These are phyloP conservation scores for Sclerotinia borealis DNA, from an alignment of 2,329 filamentous ascomycete genomes.

Conservation along the genomic window DNA sequence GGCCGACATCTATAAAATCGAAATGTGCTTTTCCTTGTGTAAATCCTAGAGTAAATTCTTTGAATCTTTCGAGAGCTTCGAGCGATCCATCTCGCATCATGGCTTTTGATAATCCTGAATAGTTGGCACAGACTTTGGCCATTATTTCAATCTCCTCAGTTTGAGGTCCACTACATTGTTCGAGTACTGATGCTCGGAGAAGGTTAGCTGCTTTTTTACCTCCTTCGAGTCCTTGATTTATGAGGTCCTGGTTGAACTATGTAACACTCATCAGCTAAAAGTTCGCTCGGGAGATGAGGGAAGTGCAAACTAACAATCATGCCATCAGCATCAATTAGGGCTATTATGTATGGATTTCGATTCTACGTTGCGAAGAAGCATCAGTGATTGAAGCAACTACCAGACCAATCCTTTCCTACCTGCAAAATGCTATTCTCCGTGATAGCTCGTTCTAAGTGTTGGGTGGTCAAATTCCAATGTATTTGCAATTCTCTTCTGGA, in stretches of 20 bases:
- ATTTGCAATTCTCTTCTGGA: constrained; percentile 47
- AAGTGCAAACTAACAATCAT: constrained; percentile 43
- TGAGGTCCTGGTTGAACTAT: constrained; percentile 52
- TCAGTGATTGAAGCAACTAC: not conserved
- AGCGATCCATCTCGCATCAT: constrained; percentile 45
- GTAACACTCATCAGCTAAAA: constrained; percentile 15
- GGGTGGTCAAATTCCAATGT: constrained; percentile 38
- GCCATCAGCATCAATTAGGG: constrained; percentile 58
- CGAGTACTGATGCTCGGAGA: constrained; percentile 43
- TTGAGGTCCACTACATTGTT: constrained; percentile 39
- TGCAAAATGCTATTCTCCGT: constrained; percentile 41
- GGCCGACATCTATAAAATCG: constrained; percentile 58
- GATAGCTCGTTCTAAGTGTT: constrained; percentile 33
- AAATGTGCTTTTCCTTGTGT: constrained; percentile 53
- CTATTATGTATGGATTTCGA: constrained; percentile 52
- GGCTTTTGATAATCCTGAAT: constrained; percentile 44
- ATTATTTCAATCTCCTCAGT: constrained; percentile 47
- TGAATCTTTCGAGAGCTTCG: constrained; percentile 40
- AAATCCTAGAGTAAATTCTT: constrained; percentile 54
- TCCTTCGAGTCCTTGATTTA: constrained; percentile 45
- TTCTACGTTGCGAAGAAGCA: constrained; percentile 21
- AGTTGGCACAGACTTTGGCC: constrained; percentile 50
- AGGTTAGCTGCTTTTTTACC: constrained; percentile 37
- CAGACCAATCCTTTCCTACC: constrained; percentile 34
- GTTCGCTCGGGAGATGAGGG: constrained; percentile 16